These are phyloP conservation scores for Trichoderma parareesei DNA, from an alignment of 495 filamentous ascomycete genomes.

Conservation along the genomic window DNA sequence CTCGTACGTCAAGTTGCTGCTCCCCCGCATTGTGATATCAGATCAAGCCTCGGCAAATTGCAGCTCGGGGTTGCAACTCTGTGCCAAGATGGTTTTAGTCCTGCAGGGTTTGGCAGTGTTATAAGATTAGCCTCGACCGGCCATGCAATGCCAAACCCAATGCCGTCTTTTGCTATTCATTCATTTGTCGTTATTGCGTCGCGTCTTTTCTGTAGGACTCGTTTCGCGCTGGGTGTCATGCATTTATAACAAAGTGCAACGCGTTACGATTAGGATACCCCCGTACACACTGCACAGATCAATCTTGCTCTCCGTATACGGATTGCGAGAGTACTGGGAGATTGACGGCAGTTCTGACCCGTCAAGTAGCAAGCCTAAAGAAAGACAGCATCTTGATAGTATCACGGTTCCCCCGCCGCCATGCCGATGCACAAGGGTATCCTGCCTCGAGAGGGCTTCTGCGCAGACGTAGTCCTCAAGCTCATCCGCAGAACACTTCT, in stretches of 20 bases:
- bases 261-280: no score
- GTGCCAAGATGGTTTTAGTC: neutral
- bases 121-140: neutral
- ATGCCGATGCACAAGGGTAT: slow-evolving; percentile 43
- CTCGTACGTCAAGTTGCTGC: neutral
- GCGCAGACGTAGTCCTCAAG: slow-evolving; percentile 47
- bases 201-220: neutral
- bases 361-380: no score
- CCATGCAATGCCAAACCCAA: neutral
- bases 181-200: neutral
- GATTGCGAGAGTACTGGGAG: no score
- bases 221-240: no score
- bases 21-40: slow-evolving; percentile 1
- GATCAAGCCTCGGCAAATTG: slow-evolving; percentile 2
- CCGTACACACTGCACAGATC: no score
- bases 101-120: neutral
- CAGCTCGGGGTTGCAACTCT: neutral
- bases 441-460: slow-evolving; percentile 51
- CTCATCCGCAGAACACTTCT: slow-evolving; percentile 49
- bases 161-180: neutral
- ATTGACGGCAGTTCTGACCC: no score
- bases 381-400: no score
- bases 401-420: slow-evolving; percentile 10
- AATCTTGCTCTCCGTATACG: no score
- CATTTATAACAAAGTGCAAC: no score